Conservation (phyloP, 176 grass and related monocot species). For the Pontederia crassipes region DNA sequence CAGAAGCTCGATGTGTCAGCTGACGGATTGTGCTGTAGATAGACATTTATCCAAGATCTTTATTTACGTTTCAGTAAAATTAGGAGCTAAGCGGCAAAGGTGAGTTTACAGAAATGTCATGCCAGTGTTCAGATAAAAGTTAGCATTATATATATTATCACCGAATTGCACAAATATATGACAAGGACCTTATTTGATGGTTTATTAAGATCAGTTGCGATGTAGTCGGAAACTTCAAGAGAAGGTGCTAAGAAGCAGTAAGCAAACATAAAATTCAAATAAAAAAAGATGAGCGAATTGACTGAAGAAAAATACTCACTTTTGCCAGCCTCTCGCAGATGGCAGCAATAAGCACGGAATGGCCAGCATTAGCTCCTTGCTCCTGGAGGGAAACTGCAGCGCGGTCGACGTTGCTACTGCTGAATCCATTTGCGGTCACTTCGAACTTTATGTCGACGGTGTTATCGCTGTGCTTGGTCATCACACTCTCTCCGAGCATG, state of each 20-base stretch:
- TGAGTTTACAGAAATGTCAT: no score
- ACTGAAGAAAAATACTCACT: background rate
- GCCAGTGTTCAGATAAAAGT: no score
- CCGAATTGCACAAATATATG: no score
- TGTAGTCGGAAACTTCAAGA: background rate
- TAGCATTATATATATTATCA: no score
- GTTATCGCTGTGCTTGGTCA: background rate
- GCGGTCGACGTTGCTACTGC: background rate
- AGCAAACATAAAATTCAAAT: background rate
- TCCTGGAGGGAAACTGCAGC: background rate
- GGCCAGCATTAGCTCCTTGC: background rate
- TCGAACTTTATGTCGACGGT: background rate
- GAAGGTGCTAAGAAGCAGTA: background rate
- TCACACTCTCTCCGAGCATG: background rate
- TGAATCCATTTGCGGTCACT: background rate
- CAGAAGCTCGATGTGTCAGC: no score
- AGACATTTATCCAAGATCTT: no score
- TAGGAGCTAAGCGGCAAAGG: no score
- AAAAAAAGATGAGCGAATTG: background rate
- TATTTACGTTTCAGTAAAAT: no score
- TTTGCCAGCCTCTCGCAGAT: slow-evolving; percentile 9
- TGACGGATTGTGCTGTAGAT: no score
- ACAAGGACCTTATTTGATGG: no score
- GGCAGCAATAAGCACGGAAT: background rate
- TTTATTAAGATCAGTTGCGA: no score